Evolutionary conservation across 129 eudicot genomes (phyloP).

Genomic region (Artemisia annua): DNA sequence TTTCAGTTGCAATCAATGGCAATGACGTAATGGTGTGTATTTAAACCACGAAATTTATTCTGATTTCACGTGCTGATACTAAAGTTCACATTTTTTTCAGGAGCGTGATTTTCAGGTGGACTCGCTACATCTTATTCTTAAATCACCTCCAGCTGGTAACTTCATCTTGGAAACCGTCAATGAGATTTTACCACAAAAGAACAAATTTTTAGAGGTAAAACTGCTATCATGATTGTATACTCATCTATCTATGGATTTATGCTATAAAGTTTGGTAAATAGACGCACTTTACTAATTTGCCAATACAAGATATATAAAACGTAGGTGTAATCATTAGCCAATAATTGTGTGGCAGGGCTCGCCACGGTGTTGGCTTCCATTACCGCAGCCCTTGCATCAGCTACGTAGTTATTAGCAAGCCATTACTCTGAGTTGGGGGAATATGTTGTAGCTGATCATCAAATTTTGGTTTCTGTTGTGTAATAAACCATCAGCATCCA

Average conservation of each 20-base stretch:
- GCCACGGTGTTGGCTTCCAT: no score
- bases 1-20: constrained; percentile 61
- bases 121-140: constrained; percentile 61
- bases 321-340: no score
- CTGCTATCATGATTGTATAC: not conserved
- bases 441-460: no score
- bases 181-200: constrained; percentile 73
- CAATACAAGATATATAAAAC: no score
- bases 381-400: no score
- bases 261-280: constrained; percentile 46
- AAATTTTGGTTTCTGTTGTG: no score
- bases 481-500: no score
- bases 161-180: constrained; percentile 71
- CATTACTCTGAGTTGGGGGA: no score
- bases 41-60: not conserved
- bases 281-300: no score
- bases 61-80: not conserved
- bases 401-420: no score
- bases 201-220: constrained; percentile 85
- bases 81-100: constrained; percentile 35
- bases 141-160: constrained; percentile 71
- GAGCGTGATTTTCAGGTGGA: constrained; percentile 60
- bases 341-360: no score
- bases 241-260: not conserved
- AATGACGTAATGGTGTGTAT: constrained; percentile 56